phyloP scores from a whole-genome alignment of 169 alveolate genomes.

The Theileria annulata region DNA sequence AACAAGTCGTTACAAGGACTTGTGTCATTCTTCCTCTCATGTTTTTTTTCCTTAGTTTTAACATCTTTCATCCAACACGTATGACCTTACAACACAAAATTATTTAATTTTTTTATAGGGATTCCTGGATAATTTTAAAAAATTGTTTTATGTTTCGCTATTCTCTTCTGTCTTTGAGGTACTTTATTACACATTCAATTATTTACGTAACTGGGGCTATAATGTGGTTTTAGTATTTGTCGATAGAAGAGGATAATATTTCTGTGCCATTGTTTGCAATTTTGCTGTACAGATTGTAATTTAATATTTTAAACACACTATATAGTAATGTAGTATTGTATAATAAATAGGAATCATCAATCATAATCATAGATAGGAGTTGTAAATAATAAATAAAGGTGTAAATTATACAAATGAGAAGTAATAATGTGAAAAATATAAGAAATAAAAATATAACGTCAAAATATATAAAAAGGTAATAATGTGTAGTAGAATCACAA shows the following conservation, averaged over 20 bases:
- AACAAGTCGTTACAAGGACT: constrained; percentile 44
- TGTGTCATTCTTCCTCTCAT: constrained; percentile 22
- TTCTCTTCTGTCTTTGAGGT: constrained; percentile 18
- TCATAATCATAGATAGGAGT: neutral
- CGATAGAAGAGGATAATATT: constrained; percentile 11
- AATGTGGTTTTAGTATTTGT: neutral
- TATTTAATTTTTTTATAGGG: neutral
- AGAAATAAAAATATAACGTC: neutral
- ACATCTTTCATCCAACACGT: constrained; percentile 16
- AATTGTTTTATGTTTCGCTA: constrained; percentile 1
- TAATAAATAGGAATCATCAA: neutral
- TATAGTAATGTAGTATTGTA: neutral
- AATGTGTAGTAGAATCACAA: neutral
- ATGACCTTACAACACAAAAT: constrained; percentile 1
- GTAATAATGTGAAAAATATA: neutral
- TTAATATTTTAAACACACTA: neutral
- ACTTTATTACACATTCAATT: neutral
- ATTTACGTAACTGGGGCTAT: neutral
- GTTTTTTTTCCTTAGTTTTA: constrained; percentile 1
- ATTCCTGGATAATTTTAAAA: constrained; percentile 8
- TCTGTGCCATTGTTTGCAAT: constrained; percentile 19
- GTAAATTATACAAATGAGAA: neutral
- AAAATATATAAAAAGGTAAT: neutral
- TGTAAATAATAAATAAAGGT: neutral
- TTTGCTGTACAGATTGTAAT: constrained; percentile 10